A percentile compares a stretch with the other conserved stretches of the same genome.
These are phyloP conservation scores for Bifiguratus adelaidae DNA, from an alignment of 192 early-diverging fungal genomes.

Conservation along the genomic window DNA sequence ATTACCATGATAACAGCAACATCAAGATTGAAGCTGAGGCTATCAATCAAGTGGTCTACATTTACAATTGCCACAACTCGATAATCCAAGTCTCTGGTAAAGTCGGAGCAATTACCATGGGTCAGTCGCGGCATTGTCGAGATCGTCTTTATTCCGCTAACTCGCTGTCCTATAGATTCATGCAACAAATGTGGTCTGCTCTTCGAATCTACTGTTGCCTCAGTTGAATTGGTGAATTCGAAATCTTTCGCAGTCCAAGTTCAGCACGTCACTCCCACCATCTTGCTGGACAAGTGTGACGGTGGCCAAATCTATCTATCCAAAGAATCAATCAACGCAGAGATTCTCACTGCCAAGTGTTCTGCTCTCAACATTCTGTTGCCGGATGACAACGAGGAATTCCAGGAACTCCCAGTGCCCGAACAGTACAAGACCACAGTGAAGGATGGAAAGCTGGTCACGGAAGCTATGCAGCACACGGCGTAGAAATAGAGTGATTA, in stretches of 20 bases:
- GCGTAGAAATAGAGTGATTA: too few species aligned
- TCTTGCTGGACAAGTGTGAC: slow-evolving; percentile 89
- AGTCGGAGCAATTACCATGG: slow-evolving; percentile 82
- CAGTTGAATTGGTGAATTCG: slow-evolving; percentile 86
- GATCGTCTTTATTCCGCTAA: neutral
- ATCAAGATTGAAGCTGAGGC: slow-evolving; percentile 74
- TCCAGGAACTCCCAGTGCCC: slow-evolving; percentile 75
- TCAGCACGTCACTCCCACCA: slow-evolving; percentile 70
- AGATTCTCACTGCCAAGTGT: slow-evolving; percentile 90
- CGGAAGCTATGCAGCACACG: slow-evolving; percentile 76
- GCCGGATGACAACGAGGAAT: slow-evolving; percentile 59
- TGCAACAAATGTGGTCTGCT: slow-evolving; percentile 84
- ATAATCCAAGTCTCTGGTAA: slow-evolving; percentile 90
- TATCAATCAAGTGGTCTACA: slow-evolving; percentile 84
- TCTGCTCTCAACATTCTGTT: slow-evolving; percentile 85
- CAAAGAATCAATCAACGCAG: slow-evolving; percentile 57
- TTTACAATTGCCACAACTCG: slow-evolving; percentile 87
- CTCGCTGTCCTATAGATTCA: slow-evolving; percentile 37
- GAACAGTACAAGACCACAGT: slow-evolving; percentile 92
- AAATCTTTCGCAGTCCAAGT: slow-evolving; percentile 83
- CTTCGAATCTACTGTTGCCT: slow-evolving; percentile 72
- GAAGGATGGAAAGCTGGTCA: slow-evolving; percentile 70
- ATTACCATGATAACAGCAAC: slow-evolving; percentile 59
- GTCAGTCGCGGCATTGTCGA: slow-evolving; percentile 18
- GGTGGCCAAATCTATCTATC: slow-evolving; percentile 86